Percentiles rank a stretch among this genome's conserved stretches.
phyloP scores from a whole-genome alignment of 306 rosid genomes.

The Malus sylvestris region DNA sequence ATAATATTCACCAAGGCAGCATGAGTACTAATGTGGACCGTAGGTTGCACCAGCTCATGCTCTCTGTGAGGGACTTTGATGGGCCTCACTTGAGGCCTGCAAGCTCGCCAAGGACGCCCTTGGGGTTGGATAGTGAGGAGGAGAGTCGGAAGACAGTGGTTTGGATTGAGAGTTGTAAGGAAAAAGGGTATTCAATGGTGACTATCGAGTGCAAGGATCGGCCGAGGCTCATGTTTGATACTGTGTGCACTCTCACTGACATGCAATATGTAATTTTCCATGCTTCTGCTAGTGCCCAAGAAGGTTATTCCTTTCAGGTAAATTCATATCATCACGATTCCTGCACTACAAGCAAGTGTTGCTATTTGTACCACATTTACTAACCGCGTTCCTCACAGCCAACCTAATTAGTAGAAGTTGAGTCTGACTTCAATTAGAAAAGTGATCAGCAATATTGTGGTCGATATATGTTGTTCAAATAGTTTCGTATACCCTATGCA shows the following conservation, averaged over 20 bases:
- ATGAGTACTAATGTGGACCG: constrained; percentile 46
- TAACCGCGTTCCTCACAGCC: neutral
- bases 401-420: neutral
- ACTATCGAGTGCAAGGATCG: constrained; percentile 55
- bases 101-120: neutral
- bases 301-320: constrained; percentile 55
- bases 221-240: constrained; percentile 68
- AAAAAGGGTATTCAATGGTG: constrained; percentile 53
- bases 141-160: constrained; percentile 35
- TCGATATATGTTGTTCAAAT: neutral
- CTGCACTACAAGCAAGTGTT: neutral
- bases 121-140: constrained; percentile 7
- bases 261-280: constrained; percentile 64
- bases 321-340: neutral
- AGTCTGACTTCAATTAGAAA: neutral
- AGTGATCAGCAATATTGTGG: neutral
- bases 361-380: neutral
- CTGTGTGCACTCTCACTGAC: constrained; percentile 69
- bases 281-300: constrained; percentile 40
- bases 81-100: neutral
- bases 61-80: constrained; percentile 44
- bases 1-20: constrained; percentile 17
- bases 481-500: neutral
- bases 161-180: constrained; percentile 47
- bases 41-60: constrained; percentile 66